phyloP scores from a whole-genome alignment of 441 rosid species.

The Pelargonium myrrhifolium region DNA sequence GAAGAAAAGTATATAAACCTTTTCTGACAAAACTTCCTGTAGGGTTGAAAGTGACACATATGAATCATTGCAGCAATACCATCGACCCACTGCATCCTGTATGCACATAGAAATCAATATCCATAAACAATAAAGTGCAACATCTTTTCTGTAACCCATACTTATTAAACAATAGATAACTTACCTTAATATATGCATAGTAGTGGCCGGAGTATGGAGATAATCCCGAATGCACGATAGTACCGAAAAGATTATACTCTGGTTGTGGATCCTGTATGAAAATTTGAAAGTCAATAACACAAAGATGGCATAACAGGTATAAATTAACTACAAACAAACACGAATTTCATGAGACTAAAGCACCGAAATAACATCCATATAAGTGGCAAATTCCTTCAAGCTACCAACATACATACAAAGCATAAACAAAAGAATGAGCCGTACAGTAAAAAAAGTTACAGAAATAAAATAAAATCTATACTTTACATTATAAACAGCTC shows the following conservation, averaged over 20 bases:
- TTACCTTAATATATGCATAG: slow-evolving; percentile 92
- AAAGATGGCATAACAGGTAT: neutral
- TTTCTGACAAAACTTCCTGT: slow-evolving; percentile 87
- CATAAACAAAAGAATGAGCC: neutral
- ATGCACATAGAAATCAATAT: slow-evolving; percentile 8
- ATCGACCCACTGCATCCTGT: slow-evolving; percentile 75
- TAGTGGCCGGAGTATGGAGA: slow-evolving; percentile 94
- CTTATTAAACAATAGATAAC: neutral
- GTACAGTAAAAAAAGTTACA: neutral
- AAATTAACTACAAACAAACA: neutral
- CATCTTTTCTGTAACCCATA: slow-evolving; percentile 9
- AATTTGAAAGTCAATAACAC: slow-evolving; percentile 16
- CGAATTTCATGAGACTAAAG: neutral
- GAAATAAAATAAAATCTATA: neutral
- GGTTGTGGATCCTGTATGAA: slow-evolving; percentile 62
- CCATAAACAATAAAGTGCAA: slow-evolving; percentile 1
- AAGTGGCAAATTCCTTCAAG: neutral
- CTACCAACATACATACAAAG: neutral
- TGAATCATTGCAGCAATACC: slow-evolving; percentile 94
- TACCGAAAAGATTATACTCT: slow-evolving; percentile 86
- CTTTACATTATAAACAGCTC: neutral
- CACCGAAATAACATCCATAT: slow-evolving; percentile 6
- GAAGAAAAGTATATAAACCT: slow-evolving; percentile 84
- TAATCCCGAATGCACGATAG: slow-evolving; percentile 87
- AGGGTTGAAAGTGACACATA: slow-evolving; percentile 57